A percentile compares a stretch with the other conserved stretches of the same genome.
Evolutionary conservation across 768 basidiomycete genomes (phyloP).

Genomic region (Rhodotorula paludigena): DNA sequence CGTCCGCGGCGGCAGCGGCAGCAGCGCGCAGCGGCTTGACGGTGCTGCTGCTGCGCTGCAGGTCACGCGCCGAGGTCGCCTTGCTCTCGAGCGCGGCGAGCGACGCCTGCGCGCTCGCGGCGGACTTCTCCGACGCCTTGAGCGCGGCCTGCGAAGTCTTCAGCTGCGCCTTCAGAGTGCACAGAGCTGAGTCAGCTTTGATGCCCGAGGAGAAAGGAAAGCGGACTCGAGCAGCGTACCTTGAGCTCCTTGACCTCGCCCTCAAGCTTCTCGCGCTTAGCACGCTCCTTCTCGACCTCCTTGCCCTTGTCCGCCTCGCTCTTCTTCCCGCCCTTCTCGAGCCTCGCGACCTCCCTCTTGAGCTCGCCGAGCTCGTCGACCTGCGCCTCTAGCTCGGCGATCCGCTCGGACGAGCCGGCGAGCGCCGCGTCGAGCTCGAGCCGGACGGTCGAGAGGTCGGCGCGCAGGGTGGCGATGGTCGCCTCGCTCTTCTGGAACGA

Average conservation of each 20-base stretch:
- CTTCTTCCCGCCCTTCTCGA: constrained; percentile 11
- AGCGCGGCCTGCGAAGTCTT: constrained; percentile 16
- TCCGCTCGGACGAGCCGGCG: neutral
- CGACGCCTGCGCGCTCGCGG: constrained; percentile 1
- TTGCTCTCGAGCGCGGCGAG: constrained; percentile 3
- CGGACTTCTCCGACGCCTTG: constrained; percentile 14
- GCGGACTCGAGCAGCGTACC: neutral
- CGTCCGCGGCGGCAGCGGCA: neutral
- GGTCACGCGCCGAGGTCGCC: neutral
- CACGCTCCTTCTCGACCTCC: constrained; percentile 20
- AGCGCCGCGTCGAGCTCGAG: neutral
- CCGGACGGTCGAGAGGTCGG: constrained; percentile 12
- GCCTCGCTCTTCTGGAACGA: constrained; percentile 15
- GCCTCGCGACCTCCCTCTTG: constrained; percentile 2
- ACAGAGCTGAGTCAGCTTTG: neutral
- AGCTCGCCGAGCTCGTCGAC: neutral
- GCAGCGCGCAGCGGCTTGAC: neutral
- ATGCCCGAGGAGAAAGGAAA: neutral
- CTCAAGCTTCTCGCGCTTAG: constrained; percentile 9
- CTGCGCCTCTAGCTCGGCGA: neutral
- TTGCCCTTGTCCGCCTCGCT: neutral
- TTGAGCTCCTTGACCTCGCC: constrained; percentile 34
- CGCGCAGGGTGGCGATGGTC: constrained; percentile 18
- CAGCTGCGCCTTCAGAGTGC: constrained; percentile 14
- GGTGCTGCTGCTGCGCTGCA: constrained; percentile 18